Base-by-base conservation (phyloP, 2,329 filamentous ascomycete species). In the Sporothrix protearum region DNA sequence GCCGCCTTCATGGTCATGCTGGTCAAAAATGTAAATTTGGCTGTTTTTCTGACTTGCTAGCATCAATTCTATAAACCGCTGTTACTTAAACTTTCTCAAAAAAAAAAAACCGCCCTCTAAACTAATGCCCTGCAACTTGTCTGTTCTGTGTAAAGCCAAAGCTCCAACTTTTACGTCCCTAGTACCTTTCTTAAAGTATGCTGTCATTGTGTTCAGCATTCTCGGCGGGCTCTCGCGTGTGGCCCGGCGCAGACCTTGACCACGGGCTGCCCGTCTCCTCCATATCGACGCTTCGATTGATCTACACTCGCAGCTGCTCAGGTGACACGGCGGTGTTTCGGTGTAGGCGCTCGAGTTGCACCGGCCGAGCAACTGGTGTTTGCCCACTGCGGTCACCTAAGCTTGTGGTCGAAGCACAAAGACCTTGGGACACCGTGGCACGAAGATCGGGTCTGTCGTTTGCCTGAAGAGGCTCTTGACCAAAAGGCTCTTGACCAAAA, bases 301-400 rank as follows among this genome's bases (percentile, higher is more conserved):
- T 73, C 73, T 72, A 75, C 2, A 36, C 19, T 9, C 68, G 68
- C 6, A 74, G 39, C 68, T 75, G 73, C 39, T 73, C 74, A 8
- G 73, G 71, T 12, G 71, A 69, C 3, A 75, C 69, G 3, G 19
- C 63, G 6, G 71, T 69, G 19, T 75, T 72, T 19, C 71, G 19
- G 33, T 74, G 66, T 2, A 71, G 55, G 16, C 71, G 33, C 30
- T 71, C 70, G 8, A 75, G 72, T 16, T 59, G 61, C 22, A 42
- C 57, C 19, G 45, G 25, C 3, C 30, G 47, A 3, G 70, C 28
- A 10, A 14, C 12, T 12, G 25, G 33, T 2, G 36, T 25, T 30
- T 10, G 25, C 22, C 51, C 36, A 28, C n/a, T 67, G 42, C 8
- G 36, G 6, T 45, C 36, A 14, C 22, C 42, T 45, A 59, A 16